Conservation (phyloP, 768 basidiomycete genomes). For the Trametes cinnabarina region DNA sequence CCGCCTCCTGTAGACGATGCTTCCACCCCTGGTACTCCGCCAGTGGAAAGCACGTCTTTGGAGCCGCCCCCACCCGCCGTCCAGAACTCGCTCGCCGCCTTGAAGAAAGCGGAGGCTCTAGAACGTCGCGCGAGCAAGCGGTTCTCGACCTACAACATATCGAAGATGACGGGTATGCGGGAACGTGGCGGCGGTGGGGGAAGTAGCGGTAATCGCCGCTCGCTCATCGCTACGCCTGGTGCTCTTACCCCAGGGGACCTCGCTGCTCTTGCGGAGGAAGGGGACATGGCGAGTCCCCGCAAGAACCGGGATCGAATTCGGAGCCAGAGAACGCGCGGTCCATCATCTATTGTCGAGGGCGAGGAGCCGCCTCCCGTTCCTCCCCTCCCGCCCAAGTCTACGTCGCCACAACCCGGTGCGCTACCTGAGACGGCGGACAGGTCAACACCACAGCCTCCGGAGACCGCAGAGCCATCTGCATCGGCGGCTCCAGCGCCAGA, state of each 20-base stretch:
- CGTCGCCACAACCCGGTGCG: conserved; percentile 15
- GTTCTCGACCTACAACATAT: conserved; percentile 91
- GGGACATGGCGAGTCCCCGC: conserved; percentile 18
- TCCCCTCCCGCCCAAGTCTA: conserved; percentile 24
- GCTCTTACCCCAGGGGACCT: conserved; percentile 69
- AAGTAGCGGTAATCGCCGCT: conserved; percentile 59
- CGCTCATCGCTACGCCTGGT: conserved; percentile 56
- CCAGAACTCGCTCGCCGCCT: conserved; percentile 80
- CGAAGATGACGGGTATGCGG: conserved; percentile 78
- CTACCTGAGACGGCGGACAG: neutral
- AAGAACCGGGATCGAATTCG: conserved; percentile 22
- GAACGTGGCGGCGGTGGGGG: conserved; percentile 31
- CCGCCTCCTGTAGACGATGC: conserved; percentile 3
- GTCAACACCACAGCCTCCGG: conserved; percentile 2
- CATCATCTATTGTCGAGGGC: conserved; percentile 28
- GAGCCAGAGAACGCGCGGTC: conserved; percentile 25
- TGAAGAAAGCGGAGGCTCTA: conserved; percentile 82
- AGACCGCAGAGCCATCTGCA: neutral
- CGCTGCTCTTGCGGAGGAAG: conserved; percentile 67
- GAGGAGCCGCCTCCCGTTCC: conserved; percentile 37
- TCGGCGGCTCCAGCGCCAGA: neutral
- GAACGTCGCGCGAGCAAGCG: conserved; percentile 94
- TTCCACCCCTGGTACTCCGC: conserved; percentile 3
- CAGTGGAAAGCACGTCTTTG: conserved; percentile 26
- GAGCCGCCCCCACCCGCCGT: conserved; percentile 53